These are phyloP conservation scores for Alternaria sp. DNA, from an alignment of 2,329 filamentous ascomycete species.

Conservation along the genomic window DNA sequence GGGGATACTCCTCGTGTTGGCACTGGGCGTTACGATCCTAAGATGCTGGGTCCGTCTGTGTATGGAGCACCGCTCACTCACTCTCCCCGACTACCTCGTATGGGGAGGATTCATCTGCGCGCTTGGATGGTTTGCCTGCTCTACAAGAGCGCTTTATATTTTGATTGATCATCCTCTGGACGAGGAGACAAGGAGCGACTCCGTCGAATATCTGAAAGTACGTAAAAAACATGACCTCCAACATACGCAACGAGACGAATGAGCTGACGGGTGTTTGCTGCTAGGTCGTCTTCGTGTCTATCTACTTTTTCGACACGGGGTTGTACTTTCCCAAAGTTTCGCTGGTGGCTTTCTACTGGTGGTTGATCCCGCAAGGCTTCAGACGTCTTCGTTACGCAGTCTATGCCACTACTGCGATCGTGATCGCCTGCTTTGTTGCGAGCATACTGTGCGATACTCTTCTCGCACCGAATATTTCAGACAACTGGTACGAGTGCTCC, in stretches of 20 bases:
- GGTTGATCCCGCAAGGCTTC: conserved; percentile 30
- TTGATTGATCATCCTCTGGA: conserved; percentile 22
- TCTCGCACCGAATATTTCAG: conserved; percentile 12
- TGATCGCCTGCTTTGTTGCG: conserved; percentile 17
- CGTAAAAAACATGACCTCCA: neutral
- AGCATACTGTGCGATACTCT: conserved; percentile 25
- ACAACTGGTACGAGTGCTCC: conserved; percentile 26
- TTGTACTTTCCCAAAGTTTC: conserved; percentile 31
- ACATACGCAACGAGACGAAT: neutral
- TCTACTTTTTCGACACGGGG: conserved; percentile 30
- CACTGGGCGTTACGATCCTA: conserved; percentile 20
- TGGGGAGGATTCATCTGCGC: conserved; percentile 29
- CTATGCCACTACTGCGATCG: conserved; percentile 13
- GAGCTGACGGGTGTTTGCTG: neutral
- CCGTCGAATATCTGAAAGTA: conserved; percentile 24
- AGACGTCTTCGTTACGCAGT: conserved; percentile 24
- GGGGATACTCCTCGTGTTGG: conserved; percentile 20
- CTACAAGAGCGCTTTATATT: conserved; percentile 21
- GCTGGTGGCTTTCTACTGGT: conserved; percentile 32
- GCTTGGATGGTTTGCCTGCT: conserved; percentile 26
- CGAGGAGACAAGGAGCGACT: conserved; percentile 22
- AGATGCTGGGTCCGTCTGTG: conserved; percentile 26
- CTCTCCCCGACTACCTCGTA: conserved; percentile 26
- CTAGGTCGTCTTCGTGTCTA: conserved; percentile 26
- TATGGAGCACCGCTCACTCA: conserved; percentile 22